A percentile compares a stretch with the other conserved stretches of the same genome.
phyloP scores from a whole-genome alignment of 1,139 yeast genomes.

The Saccharomyces hybrid region DNA sequence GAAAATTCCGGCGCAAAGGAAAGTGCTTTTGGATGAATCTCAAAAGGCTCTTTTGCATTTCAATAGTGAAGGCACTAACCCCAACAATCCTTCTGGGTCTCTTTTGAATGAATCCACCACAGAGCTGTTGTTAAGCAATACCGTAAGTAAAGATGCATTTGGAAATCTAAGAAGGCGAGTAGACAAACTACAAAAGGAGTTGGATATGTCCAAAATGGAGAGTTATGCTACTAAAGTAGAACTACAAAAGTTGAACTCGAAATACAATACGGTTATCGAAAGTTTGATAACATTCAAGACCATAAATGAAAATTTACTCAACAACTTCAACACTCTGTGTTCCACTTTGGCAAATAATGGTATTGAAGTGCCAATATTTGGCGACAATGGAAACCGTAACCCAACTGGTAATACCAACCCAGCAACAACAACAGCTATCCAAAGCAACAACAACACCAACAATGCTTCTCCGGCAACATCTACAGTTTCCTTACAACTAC shows the following conservation, averaged over 20 bases:
- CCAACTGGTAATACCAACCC: slow-evolving; percentile 9
- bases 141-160: slow-evolving; percentile 23
- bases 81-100: background rate
- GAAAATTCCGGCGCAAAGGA: slow-evolving; percentile 49
- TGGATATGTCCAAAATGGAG: slow-evolving; percentile 39
- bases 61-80: background rate
- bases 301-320: slow-evolving; percentile 48
- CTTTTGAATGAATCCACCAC: background rate
- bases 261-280: slow-evolving; percentile 59
- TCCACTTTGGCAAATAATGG: slow-evolving; percentile 50
- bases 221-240: slow-evolving; percentile 37
- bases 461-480: slow-evolving; percentile 3
- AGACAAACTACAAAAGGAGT: slow-evolving; percentile 37
- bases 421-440: background rate
- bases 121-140: slow-evolving; percentile 15
- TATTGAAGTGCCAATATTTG: slow-evolving; percentile 45
- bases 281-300: slow-evolving; percentile 49
- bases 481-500: slow-evolving; percentile 2
- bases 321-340: slow-evolving; percentile 44
- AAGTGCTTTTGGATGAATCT: slow-evolving; percentile 25
- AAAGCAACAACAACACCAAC: slow-evolving; percentile 12
- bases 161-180: slow-evolving; percentile 25
- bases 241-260: slow-evolving; percentile 41
- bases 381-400: background rate
- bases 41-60: background rate